phyloP scores from a whole-genome alignment of 2,329 filamentous ascomycete species.

The Aspergillus fijiensis region DNA sequence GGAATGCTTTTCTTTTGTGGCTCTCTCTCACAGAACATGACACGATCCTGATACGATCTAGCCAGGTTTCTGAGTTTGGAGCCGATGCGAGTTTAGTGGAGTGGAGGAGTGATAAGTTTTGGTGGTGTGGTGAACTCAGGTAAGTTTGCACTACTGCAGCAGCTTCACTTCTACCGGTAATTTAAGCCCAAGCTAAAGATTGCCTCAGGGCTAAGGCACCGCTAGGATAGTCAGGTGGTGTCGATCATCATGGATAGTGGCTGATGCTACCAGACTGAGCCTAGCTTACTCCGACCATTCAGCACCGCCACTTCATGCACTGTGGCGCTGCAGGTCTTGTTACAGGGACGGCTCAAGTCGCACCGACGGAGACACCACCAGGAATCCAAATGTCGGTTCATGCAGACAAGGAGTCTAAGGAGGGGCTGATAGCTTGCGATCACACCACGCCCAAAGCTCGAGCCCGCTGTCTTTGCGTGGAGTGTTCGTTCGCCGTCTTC shows the following conservation, averaged over 20 bases:
- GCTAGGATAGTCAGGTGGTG: neutral
- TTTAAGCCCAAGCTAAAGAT: neutral
- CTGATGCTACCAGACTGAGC: neutral
- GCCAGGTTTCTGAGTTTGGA: neutral
- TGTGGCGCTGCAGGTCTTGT: constrained; percentile 1
- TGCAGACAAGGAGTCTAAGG: too few species aligned
- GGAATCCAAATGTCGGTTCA: too few species aligned
- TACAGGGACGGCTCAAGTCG: neutral
- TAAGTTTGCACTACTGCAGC: neutral
- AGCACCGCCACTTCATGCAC: neutral
- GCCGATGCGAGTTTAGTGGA: neutral
- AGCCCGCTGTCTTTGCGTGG: neutral
- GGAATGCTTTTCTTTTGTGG: neutral
- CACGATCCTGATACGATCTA: neutral
- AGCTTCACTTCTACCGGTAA: neutral
- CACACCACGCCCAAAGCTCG: neutral
- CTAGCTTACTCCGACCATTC: neutral
- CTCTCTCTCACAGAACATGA: neutral
- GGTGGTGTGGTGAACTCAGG: neutral
- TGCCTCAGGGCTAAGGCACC: neutral
- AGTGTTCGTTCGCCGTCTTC: too few species aligned
- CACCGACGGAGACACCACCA: neutral
- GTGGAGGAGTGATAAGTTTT: neutral
- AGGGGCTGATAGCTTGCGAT: neutral
- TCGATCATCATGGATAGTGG: neutral